phyloP scores from a whole-genome alignment of 345 rosid species.

The Populus ilicifolia region DNA sequence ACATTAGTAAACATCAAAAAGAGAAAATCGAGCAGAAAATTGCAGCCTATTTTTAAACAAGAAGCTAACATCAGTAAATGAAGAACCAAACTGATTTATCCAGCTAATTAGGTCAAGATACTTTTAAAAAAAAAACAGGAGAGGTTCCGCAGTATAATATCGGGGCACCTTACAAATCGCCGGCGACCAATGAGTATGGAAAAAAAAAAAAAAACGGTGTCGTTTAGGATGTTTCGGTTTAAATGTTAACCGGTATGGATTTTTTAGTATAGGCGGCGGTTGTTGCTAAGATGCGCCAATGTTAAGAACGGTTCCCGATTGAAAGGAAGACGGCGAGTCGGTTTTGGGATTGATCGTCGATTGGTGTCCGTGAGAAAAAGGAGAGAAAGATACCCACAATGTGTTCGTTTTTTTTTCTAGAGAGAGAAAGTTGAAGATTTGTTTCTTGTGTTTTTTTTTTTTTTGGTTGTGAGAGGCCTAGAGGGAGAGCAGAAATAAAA shows the following conservation, averaged over 20 bases:
- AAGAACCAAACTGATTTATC: constrained; percentile 11
- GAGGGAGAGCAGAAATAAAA: not conserved
- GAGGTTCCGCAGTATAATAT: constrained; percentile 42
- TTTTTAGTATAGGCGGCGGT: constrained; percentile 15
- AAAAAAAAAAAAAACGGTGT: constrained; percentile 19
- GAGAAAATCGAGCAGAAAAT: constrained; percentile 21
- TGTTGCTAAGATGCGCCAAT: constrained; percentile 15
- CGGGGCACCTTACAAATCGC: constrained; percentile 47
- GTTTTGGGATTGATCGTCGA: constrained; percentile 60
- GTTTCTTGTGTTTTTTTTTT: not conserved
- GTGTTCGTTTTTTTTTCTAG: not conserved
- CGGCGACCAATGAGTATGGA: constrained; percentile 33
- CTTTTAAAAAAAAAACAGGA: constrained; percentile 9
- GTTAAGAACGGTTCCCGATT: constrained; percentile 28
- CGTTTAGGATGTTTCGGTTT: constrained; percentile 3
- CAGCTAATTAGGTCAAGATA: constrained; percentile 26
- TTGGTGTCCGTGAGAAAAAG: constrained; percentile 10
- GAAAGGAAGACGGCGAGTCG: constrained; percentile 34
- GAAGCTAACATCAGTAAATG: constrained; percentile 27
- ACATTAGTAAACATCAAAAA: constrained; percentile 7
- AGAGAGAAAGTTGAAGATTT: constrained; percentile 2
- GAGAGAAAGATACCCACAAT: constrained; percentile 2
- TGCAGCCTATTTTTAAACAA: constrained; percentile 21
- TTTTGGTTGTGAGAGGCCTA: not conserved
- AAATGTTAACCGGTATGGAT: not conserved